Conservation (phyloP, 495 filamentous ascomycete species). For the Lophiostoma macrostomum region DNA sequence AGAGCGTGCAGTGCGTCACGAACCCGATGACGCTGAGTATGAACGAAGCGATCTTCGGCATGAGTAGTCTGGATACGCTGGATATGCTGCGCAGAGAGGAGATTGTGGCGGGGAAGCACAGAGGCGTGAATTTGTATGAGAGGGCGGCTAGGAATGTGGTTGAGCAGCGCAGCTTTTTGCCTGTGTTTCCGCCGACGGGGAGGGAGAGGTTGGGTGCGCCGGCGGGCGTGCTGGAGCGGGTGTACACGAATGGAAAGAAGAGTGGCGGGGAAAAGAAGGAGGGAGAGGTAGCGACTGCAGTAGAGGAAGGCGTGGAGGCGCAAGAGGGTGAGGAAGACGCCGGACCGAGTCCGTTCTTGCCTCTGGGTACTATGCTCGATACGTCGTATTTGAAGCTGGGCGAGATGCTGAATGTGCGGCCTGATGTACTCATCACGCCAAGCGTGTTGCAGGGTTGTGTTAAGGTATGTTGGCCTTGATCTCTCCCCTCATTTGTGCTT, state of each 20-base stretch:
- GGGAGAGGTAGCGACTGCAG: neutral
- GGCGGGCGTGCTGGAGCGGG: slow-evolving; percentile 13
- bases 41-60: slow-evolving; percentile 77
- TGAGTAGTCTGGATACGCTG: slow-evolving; percentile 80
- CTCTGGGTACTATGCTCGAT: slow-evolving; percentile 73
- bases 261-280: neutral
- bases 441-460: slow-evolving; percentile 81
- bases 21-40: slow-evolving; percentile 84
- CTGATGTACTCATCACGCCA: slow-evolving; percentile 82
- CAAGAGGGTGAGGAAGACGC: slow-evolving; percentile 45
- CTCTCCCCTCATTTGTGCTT: neutral
- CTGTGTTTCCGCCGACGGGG: slow-evolving; percentile 75
- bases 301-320: slow-evolving; percentile 18
- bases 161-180: slow-evolving; percentile 86
- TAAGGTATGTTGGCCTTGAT: slow-evolving; percentile 57
- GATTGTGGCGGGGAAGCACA: slow-evolving; percentile 56
- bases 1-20: slow-evolving; percentile 70
- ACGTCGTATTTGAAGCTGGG: slow-evolving; percentile 82
- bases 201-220: slow-evolving; percentile 50
- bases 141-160: slow-evolving; percentile 70
- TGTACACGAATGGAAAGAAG: neutral
- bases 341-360: slow-evolving; percentile 46
- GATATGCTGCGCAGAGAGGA: slow-evolving; percentile 77
- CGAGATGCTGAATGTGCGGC: slow-evolving; percentile 79
- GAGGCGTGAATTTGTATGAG: slow-evolving; percentile 59